Conservation (phyloP, 73 alveolate species). For the Tetrahymena borealis region DNA sequence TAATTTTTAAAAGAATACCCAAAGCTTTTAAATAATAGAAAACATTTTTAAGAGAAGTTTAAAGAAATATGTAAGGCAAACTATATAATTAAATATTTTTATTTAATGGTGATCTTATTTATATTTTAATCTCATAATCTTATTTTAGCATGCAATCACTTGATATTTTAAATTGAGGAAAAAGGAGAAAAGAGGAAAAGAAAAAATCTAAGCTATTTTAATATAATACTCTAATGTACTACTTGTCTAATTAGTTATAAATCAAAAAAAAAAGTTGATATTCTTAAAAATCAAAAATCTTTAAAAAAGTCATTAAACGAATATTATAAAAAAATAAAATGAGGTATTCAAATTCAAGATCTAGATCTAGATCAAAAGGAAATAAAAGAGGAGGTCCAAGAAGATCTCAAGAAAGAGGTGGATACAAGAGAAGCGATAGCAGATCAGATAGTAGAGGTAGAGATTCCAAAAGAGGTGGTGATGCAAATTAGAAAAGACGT, state of each 20-base stretch:
- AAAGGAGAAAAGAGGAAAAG: background rate
- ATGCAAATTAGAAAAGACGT: background rate
- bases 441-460: background rate
- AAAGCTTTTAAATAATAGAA: too few relatives aligned
- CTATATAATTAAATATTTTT: too few relatives aligned
- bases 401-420: background rate
- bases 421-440: background rate
- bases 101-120: too few relatives aligned
- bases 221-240: too few relatives aligned
- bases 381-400: background rate
- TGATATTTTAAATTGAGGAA: too few relatives aligned
- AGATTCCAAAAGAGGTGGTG: background rate
- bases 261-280: background rate
- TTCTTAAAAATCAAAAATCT: background rate
- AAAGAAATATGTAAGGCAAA: too few relatives aligned
- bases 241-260: too few relatives aligned
- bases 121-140: too few relatives aligned
- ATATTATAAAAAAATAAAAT: background rate
- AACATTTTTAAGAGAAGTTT: too few relatives aligned
- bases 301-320: background rate
- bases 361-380: background rate
- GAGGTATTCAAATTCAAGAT: background rate
- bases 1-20: too few relatives aligned
- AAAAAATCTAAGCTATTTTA: background rate
- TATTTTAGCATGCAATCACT: too few relatives aligned